Evolutionary conservation across 2,329 filamentous ascomycete genomes (phyloP).

Genomic region (Pyrenochaeta sp.): DNA sequence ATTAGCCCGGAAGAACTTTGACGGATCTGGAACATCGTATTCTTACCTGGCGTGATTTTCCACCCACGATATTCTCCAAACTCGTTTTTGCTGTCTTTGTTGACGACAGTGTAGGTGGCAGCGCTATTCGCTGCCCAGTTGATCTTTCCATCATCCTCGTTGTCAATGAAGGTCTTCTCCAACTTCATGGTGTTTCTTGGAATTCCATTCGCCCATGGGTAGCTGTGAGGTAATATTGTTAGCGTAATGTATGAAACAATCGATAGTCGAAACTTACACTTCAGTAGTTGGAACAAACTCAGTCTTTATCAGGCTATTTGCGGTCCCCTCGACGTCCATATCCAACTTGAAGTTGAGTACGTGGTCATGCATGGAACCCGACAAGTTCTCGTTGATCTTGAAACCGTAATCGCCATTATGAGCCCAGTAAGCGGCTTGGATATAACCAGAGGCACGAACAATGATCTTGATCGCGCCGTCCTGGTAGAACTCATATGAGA

Average conservation of each 20-base stretch:
- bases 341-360: conserved; percentile 53
- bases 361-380: conserved; percentile 48
- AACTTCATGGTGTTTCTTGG: conserved; percentile 21
- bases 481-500: conserved; percentile 37
- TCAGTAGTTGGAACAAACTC: background rate
- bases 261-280: conserved; percentile 34
- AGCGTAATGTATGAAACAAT: conserved; percentile 2
- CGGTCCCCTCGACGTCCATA: conserved; percentile 45
- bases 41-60: conserved; percentile 45
- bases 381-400: conserved; percentile 47
- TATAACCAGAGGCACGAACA: conserved; percentile 41
- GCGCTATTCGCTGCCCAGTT: conserved; percentile 58
- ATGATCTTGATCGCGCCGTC: conserved; percentile 46
- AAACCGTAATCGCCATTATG: conserved; percentile 46
- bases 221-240: conserved; percentile 13
- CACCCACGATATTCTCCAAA: conserved; percentile 63
- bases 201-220: conserved; percentile 40
- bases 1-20: background rate
- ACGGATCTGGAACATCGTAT: background rate
- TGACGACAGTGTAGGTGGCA: conserved; percentile 60
- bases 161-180: background rate
- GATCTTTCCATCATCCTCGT: conserved; percentile 55
- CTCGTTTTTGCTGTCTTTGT: conserved; percentile 57
- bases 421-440: conserved; percentile 39
- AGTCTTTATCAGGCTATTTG: conserved; percentile 40